Evolutionary conservation across 768 basidiomycete species (phyloP).

Genomic region (Termitomyces sp.): DNA sequence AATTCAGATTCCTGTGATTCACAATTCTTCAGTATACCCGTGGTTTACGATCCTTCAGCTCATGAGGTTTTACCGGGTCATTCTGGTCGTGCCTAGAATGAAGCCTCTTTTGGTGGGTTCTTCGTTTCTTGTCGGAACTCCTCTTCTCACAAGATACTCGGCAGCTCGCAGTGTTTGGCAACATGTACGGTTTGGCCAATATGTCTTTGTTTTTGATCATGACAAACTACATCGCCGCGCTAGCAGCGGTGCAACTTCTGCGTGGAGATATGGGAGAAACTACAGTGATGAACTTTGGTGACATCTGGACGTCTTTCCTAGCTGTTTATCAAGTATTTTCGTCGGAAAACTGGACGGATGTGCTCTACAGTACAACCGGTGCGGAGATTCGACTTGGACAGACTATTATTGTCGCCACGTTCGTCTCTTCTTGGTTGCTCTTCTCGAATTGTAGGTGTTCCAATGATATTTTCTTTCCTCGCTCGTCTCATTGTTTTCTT

Average conservation of each 20-base stretch:
- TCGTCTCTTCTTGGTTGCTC: conserved; percentile 79
- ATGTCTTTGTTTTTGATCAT: conserved; percentile 89
- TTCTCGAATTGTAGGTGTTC: conserved; percentile 80
- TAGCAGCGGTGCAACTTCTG: conserved; percentile 79
- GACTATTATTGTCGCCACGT: conserved; percentile 61
- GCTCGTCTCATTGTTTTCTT: not conserved
- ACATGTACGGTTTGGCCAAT: conserved; percentile 85
- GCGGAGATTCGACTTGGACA: conserved; percentile 67
- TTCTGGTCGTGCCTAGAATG: conserved; percentile 88
- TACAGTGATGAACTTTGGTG: conserved; percentile 65
- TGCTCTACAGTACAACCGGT: conserved; percentile 55
- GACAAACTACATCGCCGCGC: conserved; percentile 80
- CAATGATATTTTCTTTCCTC: not conserved
- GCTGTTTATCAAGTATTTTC: conserved; percentile 88
- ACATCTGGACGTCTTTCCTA: conserved; percentile 80
- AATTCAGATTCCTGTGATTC: conserved; percentile 81
- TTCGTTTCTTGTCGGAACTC: not conserved
- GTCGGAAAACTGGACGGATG: conserved; percentile 90
- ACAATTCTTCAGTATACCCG: conserved; percentile 57
- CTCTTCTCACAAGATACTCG: not conserved
- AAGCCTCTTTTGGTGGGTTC: conserved; percentile 66
- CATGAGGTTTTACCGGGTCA: conserved; percentile 85
- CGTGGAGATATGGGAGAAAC: conserved; percentile 68
- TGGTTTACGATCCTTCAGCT: conserved; percentile 92
- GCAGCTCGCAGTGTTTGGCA: conserved; percentile 85